These are phyloP conservation scores for Kuraishia floccosa DNA, from an alignment of 805 yeast genomes.

Conservation along the genomic window DNA sequence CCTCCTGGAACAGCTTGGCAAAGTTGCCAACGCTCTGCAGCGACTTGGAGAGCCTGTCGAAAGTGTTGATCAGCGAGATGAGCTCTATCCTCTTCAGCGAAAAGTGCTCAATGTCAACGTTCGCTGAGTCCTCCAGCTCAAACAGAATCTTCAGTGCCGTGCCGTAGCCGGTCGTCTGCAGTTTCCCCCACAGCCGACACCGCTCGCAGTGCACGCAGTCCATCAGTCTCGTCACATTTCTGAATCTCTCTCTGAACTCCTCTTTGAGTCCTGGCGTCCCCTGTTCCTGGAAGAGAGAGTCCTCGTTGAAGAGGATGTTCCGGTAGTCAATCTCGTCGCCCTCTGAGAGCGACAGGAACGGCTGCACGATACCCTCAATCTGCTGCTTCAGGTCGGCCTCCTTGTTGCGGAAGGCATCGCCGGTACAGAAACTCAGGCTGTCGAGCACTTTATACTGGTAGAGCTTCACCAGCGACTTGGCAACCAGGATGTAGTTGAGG, in stretches of 20 bases:
- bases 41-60: conserved; percentile 84
- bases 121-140: conserved; percentile 46
- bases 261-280: conserved; percentile 50
- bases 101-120: conserved; percentile 27
- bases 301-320: conserved; percentile 29
- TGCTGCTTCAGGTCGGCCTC: conserved; percentile 15
- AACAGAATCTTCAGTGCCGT: conserved; percentile 87
- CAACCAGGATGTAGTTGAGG: conserved; percentile 82
- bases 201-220: conserved; percentile 98
- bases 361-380: conserved; percentile 19
- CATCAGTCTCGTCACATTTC: conserved; percentile 87
- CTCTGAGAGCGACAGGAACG: conserved; percentile 11
- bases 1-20: conserved; percentile 36
- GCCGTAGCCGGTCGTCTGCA: conserved; percentile 96
- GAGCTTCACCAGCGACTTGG: conserved; percentile 65
- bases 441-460: conserved; percentile 18
- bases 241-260: conserved; percentile 79
- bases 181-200: conserved; percentile 96
- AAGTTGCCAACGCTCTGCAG: conserved; percentile 66
- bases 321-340: conserved; percentile 9
- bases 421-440: conserved; percentile 12
- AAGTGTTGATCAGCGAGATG: conserved; percentile 85
- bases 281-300: conserved; percentile 33
- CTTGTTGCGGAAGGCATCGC: conserved; percentile 13
- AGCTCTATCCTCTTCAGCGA: conserved; percentile 64